These are phyloP conservation scores for Stachybotrys elegans DNA, from an alignment of 2,329 filamentous ascomycete genomes.

Conservation along the genomic window DNA sequence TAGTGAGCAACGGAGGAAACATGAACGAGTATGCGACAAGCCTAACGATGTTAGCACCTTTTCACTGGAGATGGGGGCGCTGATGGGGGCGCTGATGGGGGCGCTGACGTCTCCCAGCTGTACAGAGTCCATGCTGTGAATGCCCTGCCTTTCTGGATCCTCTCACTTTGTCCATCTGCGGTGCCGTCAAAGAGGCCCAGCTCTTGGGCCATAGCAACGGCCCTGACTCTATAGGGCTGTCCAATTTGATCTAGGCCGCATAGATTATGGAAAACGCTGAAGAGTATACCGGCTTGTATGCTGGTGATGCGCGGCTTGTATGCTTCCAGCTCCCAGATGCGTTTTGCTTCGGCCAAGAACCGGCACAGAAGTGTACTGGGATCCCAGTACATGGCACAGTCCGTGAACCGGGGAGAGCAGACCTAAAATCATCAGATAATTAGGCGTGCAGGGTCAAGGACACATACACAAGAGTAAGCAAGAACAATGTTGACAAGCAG, in stretches of 20 bases:
- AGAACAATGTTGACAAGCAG: constrained; percentile 34
- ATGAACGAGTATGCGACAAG: constrained; percentile 19
- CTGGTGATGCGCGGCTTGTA: constrained; percentile 23
- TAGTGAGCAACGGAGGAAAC: constrained; percentile 19
- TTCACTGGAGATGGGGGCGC: accelerated
- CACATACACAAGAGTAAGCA: constrained; percentile 28
- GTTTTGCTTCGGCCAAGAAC: constrained; percentile 32
- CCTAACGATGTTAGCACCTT: constrained; percentile 5
- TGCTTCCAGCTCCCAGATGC: constrained; percentile 31
- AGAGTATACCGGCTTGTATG: constrained; percentile 28
- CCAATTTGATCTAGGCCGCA: constrained; percentile 33
- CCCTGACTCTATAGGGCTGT: constrained; percentile 24
- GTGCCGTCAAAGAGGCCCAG: constrained; percentile 23
- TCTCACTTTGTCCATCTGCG: constrained; percentile 10
- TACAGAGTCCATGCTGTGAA: constrained; percentile 31
- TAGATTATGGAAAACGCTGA: constrained; percentile 24
- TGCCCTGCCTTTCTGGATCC: constrained; percentile 11
- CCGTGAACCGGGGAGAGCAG: constrained; percentile 17
- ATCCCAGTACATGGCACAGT: constrained; percentile 31
- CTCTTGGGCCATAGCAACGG: constrained; percentile 24
- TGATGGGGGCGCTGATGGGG: neutral
- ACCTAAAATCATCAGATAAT: constrained; percentile 14
- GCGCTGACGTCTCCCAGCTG: constrained; percentile 25
- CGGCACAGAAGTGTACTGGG: constrained; percentile 26
- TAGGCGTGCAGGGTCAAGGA: neutral